Base-by-base conservation (phyloP, 371 early-diverging fungal genomes). In the Lichtheimia ornata region DNA sequence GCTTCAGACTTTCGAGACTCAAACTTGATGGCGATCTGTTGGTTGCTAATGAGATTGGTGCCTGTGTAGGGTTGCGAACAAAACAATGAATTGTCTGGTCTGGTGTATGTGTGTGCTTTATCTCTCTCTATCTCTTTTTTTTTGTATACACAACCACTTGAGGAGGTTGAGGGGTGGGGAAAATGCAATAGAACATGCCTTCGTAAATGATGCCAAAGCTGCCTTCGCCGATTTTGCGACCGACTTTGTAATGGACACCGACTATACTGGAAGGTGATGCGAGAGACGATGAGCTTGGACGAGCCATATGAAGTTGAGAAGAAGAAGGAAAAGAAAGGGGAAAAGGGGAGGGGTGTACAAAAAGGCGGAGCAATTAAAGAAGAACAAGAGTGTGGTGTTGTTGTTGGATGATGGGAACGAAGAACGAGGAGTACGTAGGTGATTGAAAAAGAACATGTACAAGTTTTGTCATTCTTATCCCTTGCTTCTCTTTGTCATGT, bases 181-280 rank as follows among this genome's bases (percentile, higher is more conserved):
- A 35, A 35, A 35, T 35, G 5, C 11, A 41, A 44, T 27, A 22
- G 27, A 17, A 28, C 25, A 53, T 35, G 90, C 97, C 97, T 88
- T 96, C 95, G 77, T 95, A 97, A 61, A 97, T 93, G 72, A 94
- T 88, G 43, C 97, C 97, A 81, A 97, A 97, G 63, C 88, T 88
- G 35, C 97, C 97, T 73, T 95, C 96, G 47, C 96, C 97, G 77
- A 97, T 93, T 77, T 92, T 93, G 71, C 87, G 90, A 51, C 94
- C 95, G 30, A 97, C 93, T 65, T 84, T 88, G 77, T 90, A 96
- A 74, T 95, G 95, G 14, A 92, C 92, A 18, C 97, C 97, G 22
- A 96, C 94, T 50, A 85, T 75, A 57, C 79, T 85, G 57, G 61
- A 59, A 43, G 71, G 51, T 11, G 52, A 72, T 41, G 43, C 54